These are phyloP conservation scores for Simmondsia chinensis DNA, from an alignment of 148 eudicot species.

Conservation along the genomic window DNA sequence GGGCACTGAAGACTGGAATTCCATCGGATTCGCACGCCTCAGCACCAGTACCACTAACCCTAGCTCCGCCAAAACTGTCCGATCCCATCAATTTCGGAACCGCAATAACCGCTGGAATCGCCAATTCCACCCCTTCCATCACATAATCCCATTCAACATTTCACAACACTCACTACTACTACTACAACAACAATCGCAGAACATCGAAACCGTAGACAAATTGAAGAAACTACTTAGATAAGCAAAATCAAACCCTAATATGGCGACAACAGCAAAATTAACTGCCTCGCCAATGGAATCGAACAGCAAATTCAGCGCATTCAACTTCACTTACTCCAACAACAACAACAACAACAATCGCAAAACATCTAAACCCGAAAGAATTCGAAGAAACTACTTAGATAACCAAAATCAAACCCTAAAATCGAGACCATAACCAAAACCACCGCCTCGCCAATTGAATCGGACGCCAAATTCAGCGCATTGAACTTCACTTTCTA, in stretches of 20 bases:
- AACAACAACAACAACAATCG: background rate
- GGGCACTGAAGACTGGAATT: slow-evolving; percentile 15
- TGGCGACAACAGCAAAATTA: too few relatives aligned
- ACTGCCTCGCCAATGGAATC: too few relatives aligned
- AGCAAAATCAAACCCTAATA: too few relatives aligned
- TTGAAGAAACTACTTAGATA: too few relatives aligned
- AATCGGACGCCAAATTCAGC: too few relatives aligned
- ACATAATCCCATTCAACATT: too few relatives aligned
- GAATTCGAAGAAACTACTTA: background rate
- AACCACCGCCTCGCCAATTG: slow-evolving; percentile 4
- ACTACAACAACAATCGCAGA: too few relatives aligned
- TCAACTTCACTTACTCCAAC: too few relatives aligned
- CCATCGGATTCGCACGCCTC: slow-evolving; percentile 22
- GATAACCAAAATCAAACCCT: background rate
- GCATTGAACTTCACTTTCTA: too few relatives aligned
- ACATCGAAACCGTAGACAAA: too few relatives aligned
- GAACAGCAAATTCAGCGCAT: too few relatives aligned
- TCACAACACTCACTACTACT: too few relatives aligned
- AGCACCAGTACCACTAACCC: slow-evolving; percentile 27
- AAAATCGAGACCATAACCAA: background rate
- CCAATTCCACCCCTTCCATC: slow-evolving; percentile 37
- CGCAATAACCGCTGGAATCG: slow-evolving; percentile 22
- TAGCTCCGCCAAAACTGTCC: slow-evolving; percentile 29
- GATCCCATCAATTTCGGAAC: slow-evolving; percentile 53
- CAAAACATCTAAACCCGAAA: background rate